phyloP scores from a whole-genome alignment of 2,329 filamentous ascomycete species.

The Plenodomus lindquistii region DNA sequence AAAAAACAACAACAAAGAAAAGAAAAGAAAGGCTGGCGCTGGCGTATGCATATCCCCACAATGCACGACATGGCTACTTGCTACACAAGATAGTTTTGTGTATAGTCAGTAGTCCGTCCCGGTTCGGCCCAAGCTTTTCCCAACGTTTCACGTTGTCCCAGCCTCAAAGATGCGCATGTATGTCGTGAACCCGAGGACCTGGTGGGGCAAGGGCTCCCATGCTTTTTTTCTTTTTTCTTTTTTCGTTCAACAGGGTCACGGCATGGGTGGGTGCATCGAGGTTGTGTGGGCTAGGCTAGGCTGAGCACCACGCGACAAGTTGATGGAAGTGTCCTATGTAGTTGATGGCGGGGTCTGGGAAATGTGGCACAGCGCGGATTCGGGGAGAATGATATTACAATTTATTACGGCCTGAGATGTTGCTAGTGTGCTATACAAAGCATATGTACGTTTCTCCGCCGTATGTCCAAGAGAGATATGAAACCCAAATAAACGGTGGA shows the following conservation, averaged over 20 bases:
- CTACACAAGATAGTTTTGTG: too few relatives aligned
- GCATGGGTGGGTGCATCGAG: too few relatives aligned
- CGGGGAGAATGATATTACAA: slow-evolving; percentile 14
- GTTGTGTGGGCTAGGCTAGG: neutral
- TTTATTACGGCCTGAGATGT: slow-evolving; percentile 10
- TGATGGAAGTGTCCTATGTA: too few relatives aligned
- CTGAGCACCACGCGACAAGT: too few relatives aligned
- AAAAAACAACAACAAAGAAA: neutral
- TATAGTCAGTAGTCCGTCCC: too few relatives aligned
- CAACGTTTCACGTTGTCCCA: neutral
- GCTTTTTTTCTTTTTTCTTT: neutral
- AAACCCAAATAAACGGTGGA: slow-evolving; percentile 4
- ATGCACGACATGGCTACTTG: too few relatives aligned
- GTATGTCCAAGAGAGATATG: slow-evolving; percentile 3
- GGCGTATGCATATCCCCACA: too few relatives aligned
- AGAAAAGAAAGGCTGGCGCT: too few relatives aligned
- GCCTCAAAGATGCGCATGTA: neutral
- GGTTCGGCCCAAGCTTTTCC: too few relatives aligned
- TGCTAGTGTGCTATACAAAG: slow-evolving; percentile 16
- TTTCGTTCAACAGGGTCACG: slow-evolving; percentile 4
- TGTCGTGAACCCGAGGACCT: neutral
- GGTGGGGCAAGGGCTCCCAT: neutral
- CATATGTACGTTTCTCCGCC: slow-evolving; percentile 12
- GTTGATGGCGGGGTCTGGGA: neutral
- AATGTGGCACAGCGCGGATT: neutral